phyloP scores from a whole-genome alignment of 2,329 filamentous ascomycete species.

The Beauveria sp. region DNA sequence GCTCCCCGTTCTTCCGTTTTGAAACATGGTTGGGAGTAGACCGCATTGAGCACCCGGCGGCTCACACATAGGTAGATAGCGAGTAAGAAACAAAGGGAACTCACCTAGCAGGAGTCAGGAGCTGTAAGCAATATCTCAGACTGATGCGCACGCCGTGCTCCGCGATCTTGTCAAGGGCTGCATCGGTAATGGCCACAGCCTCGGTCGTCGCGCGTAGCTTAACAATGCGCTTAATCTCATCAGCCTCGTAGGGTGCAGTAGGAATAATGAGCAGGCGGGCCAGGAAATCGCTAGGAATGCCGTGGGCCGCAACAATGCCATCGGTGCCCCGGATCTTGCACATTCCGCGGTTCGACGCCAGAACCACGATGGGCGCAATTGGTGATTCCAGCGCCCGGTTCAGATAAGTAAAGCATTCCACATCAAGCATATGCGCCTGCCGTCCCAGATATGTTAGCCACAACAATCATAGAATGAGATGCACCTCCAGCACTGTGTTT shows the following conservation, averaged over 20 bases:
- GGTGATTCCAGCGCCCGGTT: slow-evolving; percentile 94
- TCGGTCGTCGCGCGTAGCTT: slow-evolving; percentile 77
- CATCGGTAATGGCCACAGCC: slow-evolving; percentile 68
- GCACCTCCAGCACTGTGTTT: background rate
- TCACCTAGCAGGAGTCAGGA: slow-evolving; percentile 76
- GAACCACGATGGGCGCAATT: slow-evolving; percentile 93
- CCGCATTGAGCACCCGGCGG: background rate
- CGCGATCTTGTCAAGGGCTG: slow-evolving; percentile 79
- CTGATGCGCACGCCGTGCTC: slow-evolving; percentile 84
- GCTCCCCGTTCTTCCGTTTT: background rate
- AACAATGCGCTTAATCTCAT: slow-evolving; percentile 91
- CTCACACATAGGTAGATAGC: background rate
- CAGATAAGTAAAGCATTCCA: slow-evolving; percentile 98
- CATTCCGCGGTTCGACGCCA: slow-evolving; percentile 93
- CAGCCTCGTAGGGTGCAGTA: slow-evolving; percentile 77
- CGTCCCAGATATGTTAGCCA: slow-evolving; percentile 15
- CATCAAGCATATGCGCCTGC: slow-evolving; percentile 97
- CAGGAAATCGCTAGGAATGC: slow-evolving; percentile 88
- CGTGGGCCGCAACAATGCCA: slow-evolving; percentile 78
- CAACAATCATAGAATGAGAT: background rate
- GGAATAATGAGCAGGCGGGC: slow-evolving; percentile 93
- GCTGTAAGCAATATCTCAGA: slow-evolving; percentile 84
- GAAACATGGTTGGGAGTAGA: background rate
- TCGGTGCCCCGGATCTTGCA: slow-evolving; percentile 85
- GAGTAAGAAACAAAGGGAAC: slow-evolving; percentile 18